phyloP scores from a whole-genome alignment of 306 rosid genomes.

The Dryas octopetala region DNA sequence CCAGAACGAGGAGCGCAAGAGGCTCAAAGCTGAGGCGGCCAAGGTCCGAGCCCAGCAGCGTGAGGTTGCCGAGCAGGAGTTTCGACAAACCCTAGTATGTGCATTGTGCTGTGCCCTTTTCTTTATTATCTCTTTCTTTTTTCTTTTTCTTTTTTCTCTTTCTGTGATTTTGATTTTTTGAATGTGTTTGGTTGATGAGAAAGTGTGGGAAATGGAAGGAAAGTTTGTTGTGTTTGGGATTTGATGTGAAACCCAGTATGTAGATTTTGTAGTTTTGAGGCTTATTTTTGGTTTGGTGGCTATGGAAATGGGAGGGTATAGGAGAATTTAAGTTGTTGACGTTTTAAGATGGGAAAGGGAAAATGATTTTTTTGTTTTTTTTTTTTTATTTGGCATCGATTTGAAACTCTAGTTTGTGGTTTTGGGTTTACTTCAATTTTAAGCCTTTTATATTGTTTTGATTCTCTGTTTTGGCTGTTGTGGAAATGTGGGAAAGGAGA shows the following conservation, averaged over 20 bases:
- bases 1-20: slow-evolving; percentile 70
- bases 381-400: neutral
- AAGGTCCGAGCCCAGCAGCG: slow-evolving; percentile 69
- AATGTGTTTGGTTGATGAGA: slow-evolving; percentile 7
- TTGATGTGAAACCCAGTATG: neutral
- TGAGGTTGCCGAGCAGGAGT: slow-evolving; percentile 55
- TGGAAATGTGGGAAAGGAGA: neutral
- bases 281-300: neutral
- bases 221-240: neutral
- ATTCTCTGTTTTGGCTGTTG: neutral
- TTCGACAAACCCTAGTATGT: slow-evolving; percentile 66
- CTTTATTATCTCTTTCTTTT: neutral
- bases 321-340: neutral
- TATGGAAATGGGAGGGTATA: neutral
- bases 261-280: neutral
- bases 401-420: neutral
- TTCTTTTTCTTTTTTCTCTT: neutral
- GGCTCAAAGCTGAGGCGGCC: slow-evolving; percentile 66
- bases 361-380: neutral
- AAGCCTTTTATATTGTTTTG: neutral
- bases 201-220: neutral
- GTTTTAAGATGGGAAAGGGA: neutral
- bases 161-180: neutral
- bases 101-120: neutral
- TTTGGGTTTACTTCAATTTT: neutral